A percentile compares a stretch with the other conserved stretches of the same genome.
These are phyloP conservation scores for Lactifluus volemus DNA, from an alignment of 768 basidiomycete genomes.

Conservation along the genomic window DNA sequence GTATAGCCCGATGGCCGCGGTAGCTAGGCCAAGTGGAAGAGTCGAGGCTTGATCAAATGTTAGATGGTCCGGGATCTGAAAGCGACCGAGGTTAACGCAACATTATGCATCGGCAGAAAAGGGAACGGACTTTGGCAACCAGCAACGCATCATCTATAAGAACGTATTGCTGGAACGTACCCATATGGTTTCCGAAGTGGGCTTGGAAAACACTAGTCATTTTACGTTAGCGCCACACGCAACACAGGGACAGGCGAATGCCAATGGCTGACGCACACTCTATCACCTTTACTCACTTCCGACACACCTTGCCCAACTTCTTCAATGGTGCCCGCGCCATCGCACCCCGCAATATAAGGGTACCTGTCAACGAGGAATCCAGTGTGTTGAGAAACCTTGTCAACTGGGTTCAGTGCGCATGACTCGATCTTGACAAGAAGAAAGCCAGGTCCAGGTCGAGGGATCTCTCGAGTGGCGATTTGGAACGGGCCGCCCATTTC, in stretches of 20 bases:
- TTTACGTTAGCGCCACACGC: background rate
- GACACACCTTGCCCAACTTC: constrained; percentile 24
- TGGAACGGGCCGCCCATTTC: constrained; percentile 3
- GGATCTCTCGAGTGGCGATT: constrained; percentile 4
- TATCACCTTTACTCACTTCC: constrained; percentile 23
- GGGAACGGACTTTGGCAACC: constrained; percentile 15
- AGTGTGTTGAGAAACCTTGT: background rate
- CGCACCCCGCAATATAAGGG: constrained; percentile 21
- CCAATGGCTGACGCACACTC: constrained; percentile 16
- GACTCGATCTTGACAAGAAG: constrained; percentile 18
- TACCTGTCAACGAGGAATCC: constrained; percentile 20
- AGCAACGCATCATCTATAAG: constrained; percentile 17
- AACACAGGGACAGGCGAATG: background rate
- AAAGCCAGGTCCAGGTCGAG: constrained; percentile 15
- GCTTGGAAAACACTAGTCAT: constrained; percentile 9
- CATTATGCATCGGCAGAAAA: background rate
- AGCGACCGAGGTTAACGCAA: background rate
- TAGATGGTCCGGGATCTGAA: constrained; percentile 37
- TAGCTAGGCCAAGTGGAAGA: constrained; percentile 39
- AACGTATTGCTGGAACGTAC: constrained; percentile 21
- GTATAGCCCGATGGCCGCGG: constrained; percentile 43
- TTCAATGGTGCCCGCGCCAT: constrained; percentile 23
- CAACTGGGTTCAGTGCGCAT: constrained; percentile 21
- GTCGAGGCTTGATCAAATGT: constrained; percentile 43
- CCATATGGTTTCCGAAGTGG: background rate